Evolutionary conservation across 371 early-diverging fungal genomes (phyloP), one percentile per base, ranked within the genome.

Genomic region (Conidiobolus incongruus): DNA sequence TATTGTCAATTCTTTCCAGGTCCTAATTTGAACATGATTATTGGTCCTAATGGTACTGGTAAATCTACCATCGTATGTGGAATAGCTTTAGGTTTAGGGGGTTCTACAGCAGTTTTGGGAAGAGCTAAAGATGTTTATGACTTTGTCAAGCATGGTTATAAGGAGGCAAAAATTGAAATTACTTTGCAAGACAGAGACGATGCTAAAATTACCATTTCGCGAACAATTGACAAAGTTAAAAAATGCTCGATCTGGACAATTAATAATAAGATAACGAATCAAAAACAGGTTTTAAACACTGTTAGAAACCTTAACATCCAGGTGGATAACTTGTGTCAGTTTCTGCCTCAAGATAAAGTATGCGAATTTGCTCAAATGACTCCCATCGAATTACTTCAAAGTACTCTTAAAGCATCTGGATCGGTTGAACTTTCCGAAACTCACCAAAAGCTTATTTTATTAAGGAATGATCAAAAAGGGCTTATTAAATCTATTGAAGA

Each of bases 21-120:
- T 0, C 91, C 93, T 0, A 68, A 85, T 48, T 63, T 96, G 55
- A 96, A 96, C 58, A 92, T 96, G 93, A 83, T 96, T 32, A 82
- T 94, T 34, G 94, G 89, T 3, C 91, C 92, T 2, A 94, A 91
- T 53, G 99, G 99, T 16, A 93, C 98, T 0, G 99, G 99, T 40
- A 99, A 99, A 60, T 85, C 86, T 38, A 87, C 93, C 0, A 78
- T 98, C 28, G 96, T 97, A 0, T 91, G 92, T 57, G 98, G 97
- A 0, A 79, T 99, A 28, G 94, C 89, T 2, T 68, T 98, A 24
- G 94, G 94, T 1, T 74, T 98, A 11, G 95, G 89, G 21, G 94
- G 95, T 7, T 63, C 72, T 32, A 77, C 94, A 10, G 66, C 76
- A 28, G 75, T 78, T 1, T 62, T 94, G 15, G 91, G 87, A 11